A percentile compares a stretch with the other conserved stretches of the same genome.
Conservation (phyloP, 1,139 yeast genomes). For the Suhomyces choctaworum region DNA sequence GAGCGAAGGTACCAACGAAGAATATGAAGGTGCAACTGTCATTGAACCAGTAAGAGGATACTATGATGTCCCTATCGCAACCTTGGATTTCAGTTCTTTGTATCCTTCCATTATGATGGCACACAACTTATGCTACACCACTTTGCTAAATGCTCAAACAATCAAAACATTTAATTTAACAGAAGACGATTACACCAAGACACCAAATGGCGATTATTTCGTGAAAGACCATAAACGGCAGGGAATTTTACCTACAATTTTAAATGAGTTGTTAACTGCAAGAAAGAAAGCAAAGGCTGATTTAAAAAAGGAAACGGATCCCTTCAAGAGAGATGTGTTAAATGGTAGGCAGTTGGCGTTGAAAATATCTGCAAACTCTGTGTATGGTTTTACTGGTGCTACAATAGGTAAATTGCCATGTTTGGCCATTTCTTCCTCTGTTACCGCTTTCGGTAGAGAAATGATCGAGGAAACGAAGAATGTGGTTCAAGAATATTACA, state of each 20-base stretch:
- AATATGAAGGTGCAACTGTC: conserved; percentile 98
- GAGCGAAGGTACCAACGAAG: conserved; percentile 81
- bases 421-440: conserved; percentile 92
- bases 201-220: conserved; percentile 93
- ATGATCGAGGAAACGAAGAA: conserved; percentile 93
- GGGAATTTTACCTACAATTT: conserved; percentile 89
- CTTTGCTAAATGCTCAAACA: conserved; percentile 69
- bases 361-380: conserved; percentile 96
- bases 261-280: conserved; percentile 84
- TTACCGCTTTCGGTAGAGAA: conserved; percentile 92
- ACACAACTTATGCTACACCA: conserved; percentile 94
- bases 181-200: conserved; percentile 75
- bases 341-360: conserved; percentile 97
- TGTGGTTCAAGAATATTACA: conserved; percentile 79
- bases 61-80: conserved; percentile 95
- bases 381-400: conserved; percentile 98
- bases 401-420: conserved; percentile 97
- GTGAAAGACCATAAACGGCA: conserved; percentile 70
- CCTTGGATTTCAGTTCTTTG: conserved; percentile 94
- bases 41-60: conserved; percentile 96
- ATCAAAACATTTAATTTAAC: conserved; percentile 64
- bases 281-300: conserved; percentile 92
- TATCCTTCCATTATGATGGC: conserved; percentile 99
- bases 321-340: conserved; percentile 87
- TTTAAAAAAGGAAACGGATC: conserved; percentile 89